These are phyloP conservation scores for Coemansia sp. DNA, from an alignment of 192 early-diverging fungal species.

Conservation along the genomic window DNA sequence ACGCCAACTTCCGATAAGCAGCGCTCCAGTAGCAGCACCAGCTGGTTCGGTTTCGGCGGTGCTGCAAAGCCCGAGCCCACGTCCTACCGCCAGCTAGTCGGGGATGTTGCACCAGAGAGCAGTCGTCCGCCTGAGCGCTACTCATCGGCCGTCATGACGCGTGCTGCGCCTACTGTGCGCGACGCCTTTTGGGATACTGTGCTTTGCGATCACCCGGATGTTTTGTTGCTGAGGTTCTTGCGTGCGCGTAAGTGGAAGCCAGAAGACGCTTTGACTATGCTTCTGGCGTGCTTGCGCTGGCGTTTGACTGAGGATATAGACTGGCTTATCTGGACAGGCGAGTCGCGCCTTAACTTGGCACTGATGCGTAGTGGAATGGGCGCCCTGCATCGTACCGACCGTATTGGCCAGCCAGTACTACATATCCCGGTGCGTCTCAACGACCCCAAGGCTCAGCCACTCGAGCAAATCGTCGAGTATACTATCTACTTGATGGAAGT, in stretches of 20 bases:
- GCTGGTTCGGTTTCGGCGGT: constrained; percentile 44
- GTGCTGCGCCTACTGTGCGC: constrained; percentile 44
- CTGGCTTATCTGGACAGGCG: constrained; percentile 59
- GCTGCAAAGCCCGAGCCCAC: constrained; percentile 17
- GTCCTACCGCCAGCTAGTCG: constrained; percentile 36
- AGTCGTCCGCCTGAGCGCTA: constrained; percentile 31
- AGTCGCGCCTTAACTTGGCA: constrained; percentile 55
- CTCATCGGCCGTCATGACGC: background rate
- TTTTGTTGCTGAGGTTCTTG: constrained; percentile 76
- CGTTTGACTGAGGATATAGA: constrained; percentile 62
- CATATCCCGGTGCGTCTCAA: constrained; percentile 59
- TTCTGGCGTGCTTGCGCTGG: constrained; percentile 74
- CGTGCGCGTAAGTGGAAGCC: constrained; percentile 90
- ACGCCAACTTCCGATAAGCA: constrained; percentile 5
- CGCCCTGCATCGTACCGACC: constrained; percentile 58
- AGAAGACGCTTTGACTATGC: constrained; percentile 72
- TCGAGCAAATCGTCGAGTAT: constrained; percentile 64
- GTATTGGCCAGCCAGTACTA: constrained; percentile 60
- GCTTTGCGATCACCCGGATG: constrained; percentile 70
- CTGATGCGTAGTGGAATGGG: constrained; percentile 59
- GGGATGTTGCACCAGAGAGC: constrained; percentile 16
- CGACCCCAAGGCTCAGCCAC: constrained; percentile 60
- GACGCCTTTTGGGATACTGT: constrained; percentile 65
- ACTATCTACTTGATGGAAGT: constrained; percentile 67
- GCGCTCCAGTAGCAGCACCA: constrained; percentile 7